Conservation (phyloP, 192 early-diverging fungal genomes). For the Backusella psychrophila region DNA sequence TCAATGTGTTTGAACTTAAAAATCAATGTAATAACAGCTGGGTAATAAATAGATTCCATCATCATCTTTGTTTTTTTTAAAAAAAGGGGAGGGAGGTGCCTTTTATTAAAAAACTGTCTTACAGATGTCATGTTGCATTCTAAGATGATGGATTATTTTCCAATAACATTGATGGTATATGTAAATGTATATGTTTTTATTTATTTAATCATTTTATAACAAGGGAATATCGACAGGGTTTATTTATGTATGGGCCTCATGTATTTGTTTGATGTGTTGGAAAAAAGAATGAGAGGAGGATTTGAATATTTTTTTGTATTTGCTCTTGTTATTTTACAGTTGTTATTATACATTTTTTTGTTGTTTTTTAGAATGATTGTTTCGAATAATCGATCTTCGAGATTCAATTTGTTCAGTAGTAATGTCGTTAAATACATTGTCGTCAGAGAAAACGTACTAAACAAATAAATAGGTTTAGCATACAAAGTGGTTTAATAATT, state of each 20-base stretch:
- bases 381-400: background rate
- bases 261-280: background rate
- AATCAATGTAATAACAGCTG: background rate
- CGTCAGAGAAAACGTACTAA: conserved; percentile 11
- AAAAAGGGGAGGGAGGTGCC: background rate
- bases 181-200: background rate
- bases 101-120: background rate
- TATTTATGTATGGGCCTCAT: background rate
- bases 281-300: background rate
- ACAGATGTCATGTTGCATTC: background rate
- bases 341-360: conserved; percentile 4
- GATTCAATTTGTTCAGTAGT: background rate
- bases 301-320: background rate
- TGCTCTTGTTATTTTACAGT: background rate
- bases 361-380: background rate
- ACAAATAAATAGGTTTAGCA: background rate
- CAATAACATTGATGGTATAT: background rate
- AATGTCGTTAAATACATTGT: background rate
- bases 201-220: background rate
- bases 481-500: background rate
- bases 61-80: background rate
- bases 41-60: background rate
- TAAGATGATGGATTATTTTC: background rate
- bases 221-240: background rate
- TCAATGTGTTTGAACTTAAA: background rate